These are phyloP conservation scores for Apiospora phragmitis DNA, from an alignment of 2,329 filamentous ascomycete species.

Conservation along the genomic window DNA sequence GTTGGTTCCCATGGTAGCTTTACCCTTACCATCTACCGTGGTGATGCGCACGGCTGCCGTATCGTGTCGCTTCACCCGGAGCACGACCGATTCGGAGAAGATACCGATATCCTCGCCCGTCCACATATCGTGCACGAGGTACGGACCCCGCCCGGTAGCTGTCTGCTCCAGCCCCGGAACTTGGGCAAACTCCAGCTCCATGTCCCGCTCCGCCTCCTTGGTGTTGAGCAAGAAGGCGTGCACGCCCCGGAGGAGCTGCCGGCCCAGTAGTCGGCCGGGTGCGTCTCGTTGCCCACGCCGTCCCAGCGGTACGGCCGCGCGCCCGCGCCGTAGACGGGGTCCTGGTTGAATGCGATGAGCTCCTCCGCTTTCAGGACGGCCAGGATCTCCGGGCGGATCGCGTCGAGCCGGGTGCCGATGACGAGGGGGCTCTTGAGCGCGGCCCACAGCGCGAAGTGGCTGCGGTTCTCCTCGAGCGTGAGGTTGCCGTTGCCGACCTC, in stretches of 20 bases:
- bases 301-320: slow-evolving; percentile 8
- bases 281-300: slow-evolving; percentile 36
- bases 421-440: slow-evolving; percentile 51
- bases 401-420: slow-evolving; percentile 44
- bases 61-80: slow-evolving; percentile 2
- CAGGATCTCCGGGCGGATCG: slow-evolving; percentile 36
- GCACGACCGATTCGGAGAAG: background rate
- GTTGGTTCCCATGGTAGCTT: too few relatives aligned
- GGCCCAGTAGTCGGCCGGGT: slow-evolving; percentile 52
- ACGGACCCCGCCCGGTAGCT: slow-evolving; percentile 24
- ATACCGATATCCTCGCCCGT: slow-evolving; percentile 40
- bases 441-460: slow-evolving; percentile 54
- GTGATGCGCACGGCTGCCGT: slow-evolving; percentile 1
- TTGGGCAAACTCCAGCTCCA: slow-evolving; percentile 41
- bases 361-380: slow-evolving; percentile 43
- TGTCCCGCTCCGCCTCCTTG: slow-evolving; percentile 30
- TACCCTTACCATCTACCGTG: background rate
- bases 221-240: slow-evolving; percentile 51
- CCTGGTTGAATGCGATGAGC: slow-evolving; percentile 46
- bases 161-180: slow-evolving; percentile 32
- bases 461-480: slow-evolving; percentile 44
- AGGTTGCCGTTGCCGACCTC: slow-evolving; percentile 52
- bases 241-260: slow-evolving; percentile 43
- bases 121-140: slow-evolving; percentile 47
- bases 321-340: slow-evolving; percentile 25